A percentile compares a stretch with the other conserved stretches of the same genome.
Evolutionary conservation across 257 asterid species (phyloP).

Genomic region (Echites panduratus): DNA sequence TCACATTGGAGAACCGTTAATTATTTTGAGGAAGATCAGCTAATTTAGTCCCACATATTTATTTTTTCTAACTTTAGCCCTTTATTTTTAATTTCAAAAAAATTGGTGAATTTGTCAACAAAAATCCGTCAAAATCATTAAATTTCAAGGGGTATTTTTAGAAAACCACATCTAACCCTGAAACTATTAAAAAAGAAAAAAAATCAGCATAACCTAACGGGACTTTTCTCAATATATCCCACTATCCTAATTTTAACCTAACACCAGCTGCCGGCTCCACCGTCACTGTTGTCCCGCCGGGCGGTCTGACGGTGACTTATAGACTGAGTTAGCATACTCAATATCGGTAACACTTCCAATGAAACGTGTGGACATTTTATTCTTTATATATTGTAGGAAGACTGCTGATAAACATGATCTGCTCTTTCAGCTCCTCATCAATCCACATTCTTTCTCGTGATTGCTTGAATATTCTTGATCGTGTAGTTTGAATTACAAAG

Average conservation of each 20-base stretch:
- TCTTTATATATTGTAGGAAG: slow-evolving; percentile 64
- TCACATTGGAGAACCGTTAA: no score
- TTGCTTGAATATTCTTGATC: slow-evolving; percentile 38
- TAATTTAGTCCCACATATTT: no score
- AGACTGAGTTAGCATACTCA: slow-evolving; percentile 49
- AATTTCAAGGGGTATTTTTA: no score
- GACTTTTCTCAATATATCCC: no score
- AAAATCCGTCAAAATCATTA: no score
- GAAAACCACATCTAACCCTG: no score
- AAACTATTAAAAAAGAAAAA: no score
- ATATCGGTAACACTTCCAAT: slow-evolving; percentile 70
- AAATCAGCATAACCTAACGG: no score
- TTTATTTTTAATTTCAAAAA: no score
- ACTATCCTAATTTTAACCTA: slow-evolving; percentile 71
- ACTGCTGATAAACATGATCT: slow-evolving; percentile 61
- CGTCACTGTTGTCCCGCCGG: slow-evolving; percentile 45
- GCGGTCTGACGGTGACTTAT: slow-evolving; percentile 45
- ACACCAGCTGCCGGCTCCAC: slow-evolving; percentile 61
- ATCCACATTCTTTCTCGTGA: slow-evolving; percentile 48
- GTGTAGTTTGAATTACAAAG: slow-evolving; percentile 78
- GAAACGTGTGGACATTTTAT: slow-evolving; percentile 66
- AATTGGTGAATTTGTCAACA: no score
- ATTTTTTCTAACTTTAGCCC: no score
- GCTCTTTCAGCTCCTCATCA: slow-evolving; percentile 66
- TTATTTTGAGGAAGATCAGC: no score